These are phyloP conservation scores for Xylariales sp. DNA, from an alignment of 2,329 filamentous ascomycete species.

Conservation along the genomic window DNA sequence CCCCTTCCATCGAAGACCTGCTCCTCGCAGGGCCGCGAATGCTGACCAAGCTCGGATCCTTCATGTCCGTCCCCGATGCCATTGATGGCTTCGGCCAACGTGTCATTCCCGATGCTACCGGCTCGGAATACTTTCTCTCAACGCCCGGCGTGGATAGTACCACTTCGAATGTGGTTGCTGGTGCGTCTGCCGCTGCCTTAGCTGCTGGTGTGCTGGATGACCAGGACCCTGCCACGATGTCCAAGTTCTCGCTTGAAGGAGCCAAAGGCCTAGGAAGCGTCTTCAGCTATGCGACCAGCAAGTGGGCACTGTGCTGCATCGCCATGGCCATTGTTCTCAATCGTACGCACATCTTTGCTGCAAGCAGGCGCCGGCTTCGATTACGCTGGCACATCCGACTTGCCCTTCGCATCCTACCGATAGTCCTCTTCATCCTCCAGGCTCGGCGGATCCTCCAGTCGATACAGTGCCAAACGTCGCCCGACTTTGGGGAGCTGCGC, in stretches of 20 bases:
- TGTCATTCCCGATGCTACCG: slow-evolving; percentile 26
- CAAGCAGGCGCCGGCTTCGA: slow-evolving; percentile 74
- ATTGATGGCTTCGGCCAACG: slow-evolving; percentile 57
- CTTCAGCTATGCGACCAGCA: slow-evolving; percentile 85
- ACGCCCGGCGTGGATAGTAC: slow-evolving; percentile 47
- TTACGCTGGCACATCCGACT: slow-evolving; percentile 71
- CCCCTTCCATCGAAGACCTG: slow-evolving; percentile 64
- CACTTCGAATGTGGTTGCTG: slow-evolving; percentile 33
- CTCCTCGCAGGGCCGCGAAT: slow-evolving; percentile 67
- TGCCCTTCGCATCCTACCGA: slow-evolving; percentile 64
- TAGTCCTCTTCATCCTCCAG: slow-evolving; percentile 66
- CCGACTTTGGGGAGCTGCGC: slow-evolving; percentile 63
- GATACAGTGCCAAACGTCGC: slow-evolving; percentile 86
- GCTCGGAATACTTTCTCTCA: slow-evolving; percentile 34
- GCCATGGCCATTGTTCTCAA: slow-evolving; percentile 84
- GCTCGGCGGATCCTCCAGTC: slow-evolving; percentile 70
- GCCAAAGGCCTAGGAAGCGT: slow-evolving; percentile 75
- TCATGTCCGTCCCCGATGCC: slow-evolving; percentile 55
- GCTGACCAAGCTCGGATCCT: slow-evolving; percentile 57
- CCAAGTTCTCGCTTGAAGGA: slow-evolving; percentile 52
- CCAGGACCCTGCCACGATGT: slow-evolving; percentile 34
- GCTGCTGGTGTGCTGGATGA: slow-evolving; percentile 40
- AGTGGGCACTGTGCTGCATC: slow-evolving; percentile 87
- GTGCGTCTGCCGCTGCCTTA: slow-evolving; percentile 29
- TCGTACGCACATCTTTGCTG: slow-evolving; percentile 89